Percentiles rank a stretch among this genome's conserved stretches.
phyloP scores from a whole-genome alignment of 2,329 filamentous ascomycete species.

The Calonectria crousiana region DNA sequence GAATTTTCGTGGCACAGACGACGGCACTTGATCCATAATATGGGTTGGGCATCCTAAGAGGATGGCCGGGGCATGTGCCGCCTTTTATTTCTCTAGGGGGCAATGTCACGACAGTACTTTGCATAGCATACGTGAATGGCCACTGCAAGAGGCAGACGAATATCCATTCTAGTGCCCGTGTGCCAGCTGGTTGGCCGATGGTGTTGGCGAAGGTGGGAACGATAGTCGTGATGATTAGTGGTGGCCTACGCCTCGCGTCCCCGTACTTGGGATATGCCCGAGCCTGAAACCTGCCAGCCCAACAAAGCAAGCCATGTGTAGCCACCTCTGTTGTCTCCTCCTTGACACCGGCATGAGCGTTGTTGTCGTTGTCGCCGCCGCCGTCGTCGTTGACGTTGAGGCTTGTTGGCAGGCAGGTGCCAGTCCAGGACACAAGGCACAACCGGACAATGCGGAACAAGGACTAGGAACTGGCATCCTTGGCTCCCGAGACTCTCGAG shows the following conservation, averaged over 20 bases:
- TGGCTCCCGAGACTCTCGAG: constrained; percentile 22
- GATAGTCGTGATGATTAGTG: constrained; percentile 28
- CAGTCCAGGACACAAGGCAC: constrained; percentile 1
- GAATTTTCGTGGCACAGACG: constrained; percentile 15
- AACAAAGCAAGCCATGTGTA: constrained; percentile 1
- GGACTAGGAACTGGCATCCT: constrained; percentile 21
- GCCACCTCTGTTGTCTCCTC: constrained; percentile 1
- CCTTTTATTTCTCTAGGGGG: constrained; percentile 16
- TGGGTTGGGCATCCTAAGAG: constrained; percentile 13
- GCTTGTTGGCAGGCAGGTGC: neutral
- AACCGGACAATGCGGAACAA: neutral
- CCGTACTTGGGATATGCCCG: neutral
- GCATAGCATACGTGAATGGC: constrained; percentile 28
- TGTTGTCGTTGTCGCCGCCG: neutral
- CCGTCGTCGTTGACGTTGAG: neutral
- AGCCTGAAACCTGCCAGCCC: constrained; percentile 14
- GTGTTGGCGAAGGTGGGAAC: constrained; percentile 36
- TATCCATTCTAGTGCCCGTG: constrained; percentile 22
- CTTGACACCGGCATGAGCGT: neutral
- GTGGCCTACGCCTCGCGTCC: constrained; percentile 15
- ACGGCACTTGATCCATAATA: constrained; percentile 30
- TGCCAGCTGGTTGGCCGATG: constrained; percentile 35
- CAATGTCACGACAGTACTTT: constrained; percentile 18
- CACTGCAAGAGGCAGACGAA: constrained; percentile 21
- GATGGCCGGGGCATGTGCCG: constrained; percentile 6